Conservation (phyloP, 352 stramenopile species). For the Globisporangium megalacanthum region DNA sequence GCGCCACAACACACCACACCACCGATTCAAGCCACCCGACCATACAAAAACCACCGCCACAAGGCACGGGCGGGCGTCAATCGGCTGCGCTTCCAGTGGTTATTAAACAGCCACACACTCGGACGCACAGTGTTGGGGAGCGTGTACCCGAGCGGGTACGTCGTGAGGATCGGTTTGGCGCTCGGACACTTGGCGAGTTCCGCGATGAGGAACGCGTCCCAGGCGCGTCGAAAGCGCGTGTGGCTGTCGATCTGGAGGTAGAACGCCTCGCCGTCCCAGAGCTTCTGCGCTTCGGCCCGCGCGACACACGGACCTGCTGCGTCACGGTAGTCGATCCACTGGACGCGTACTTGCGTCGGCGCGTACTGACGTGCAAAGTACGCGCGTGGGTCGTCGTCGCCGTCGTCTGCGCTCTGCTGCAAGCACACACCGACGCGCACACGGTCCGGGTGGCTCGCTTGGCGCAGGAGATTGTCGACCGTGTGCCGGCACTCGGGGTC, state of each 20-base stretch:
- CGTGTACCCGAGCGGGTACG: constrained; percentile 91
- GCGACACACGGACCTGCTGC: constrained; percentile 90
- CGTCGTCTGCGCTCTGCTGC: constrained; percentile 48
- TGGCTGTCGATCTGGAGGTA: constrained; percentile 95
- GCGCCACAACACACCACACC: too few relatives aligned
- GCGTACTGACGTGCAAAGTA: constrained; percentile 38
- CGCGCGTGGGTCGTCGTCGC: constrained; percentile 28
- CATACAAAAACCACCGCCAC: too few relatives aligned
- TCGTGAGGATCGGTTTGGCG: constrained; percentile 82
- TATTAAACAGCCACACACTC: background rate
- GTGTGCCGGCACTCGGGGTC: constrained; percentile 89
- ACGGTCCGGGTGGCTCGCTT: constrained; percentile 51
- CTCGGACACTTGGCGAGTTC: constrained; percentile 45
- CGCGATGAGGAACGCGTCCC: constrained; percentile 89
- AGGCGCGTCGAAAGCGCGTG: constrained; percentile 82
- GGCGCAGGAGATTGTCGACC: constrained; percentile 62
- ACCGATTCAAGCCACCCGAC: too few relatives aligned
- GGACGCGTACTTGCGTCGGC: constrained; percentile 32
- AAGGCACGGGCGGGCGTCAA: too few relatives aligned
- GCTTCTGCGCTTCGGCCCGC: constrained; percentile 62
- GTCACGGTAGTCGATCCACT: constrained; percentile 58
- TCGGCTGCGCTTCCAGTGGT: too few relatives aligned
- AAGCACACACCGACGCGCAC: constrained; percentile 87
- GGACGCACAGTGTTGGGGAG: constrained; percentile 41
- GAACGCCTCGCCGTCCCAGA: constrained; percentile 85